Evolutionary conservation across 2,329 filamentous ascomycete genomes (phyloP), one percentile per base, ranked within the genome.

Genomic region (Monascus ruber): DNA sequence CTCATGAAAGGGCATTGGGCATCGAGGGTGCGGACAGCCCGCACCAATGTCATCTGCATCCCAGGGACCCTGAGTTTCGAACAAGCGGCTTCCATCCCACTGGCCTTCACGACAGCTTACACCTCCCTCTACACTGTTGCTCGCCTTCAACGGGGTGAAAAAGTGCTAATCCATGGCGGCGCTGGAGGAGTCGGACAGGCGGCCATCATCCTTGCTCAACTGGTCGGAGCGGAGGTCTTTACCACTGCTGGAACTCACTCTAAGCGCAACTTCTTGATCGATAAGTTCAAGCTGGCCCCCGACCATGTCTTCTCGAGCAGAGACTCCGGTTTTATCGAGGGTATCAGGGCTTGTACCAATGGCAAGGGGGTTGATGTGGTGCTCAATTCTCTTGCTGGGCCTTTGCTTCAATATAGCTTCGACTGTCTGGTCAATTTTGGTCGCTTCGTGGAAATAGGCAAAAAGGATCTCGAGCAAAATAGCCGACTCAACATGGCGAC

Each of bases 401-500:
- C 57, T 38, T 46, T 49, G 9, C 37, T 58, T 24, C 47, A 49
- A 31, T 48, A 47, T 6, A 54, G 50, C 0, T 52, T 41, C 42
- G 33, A 39, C 5, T 47, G 43, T 27, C 38, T 52, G 5, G 43
- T 40, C 29, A 45, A 50, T 1, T 68, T 63, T 35, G 70, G 68
- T 0, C 57, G 49, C 3, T 64, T 74, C 52, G 40, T 72, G 0
- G 69, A 73, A 38, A 62, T 72, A n/a, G 66, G 66, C 6, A 58
- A 58, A 37, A 44, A 45, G 2, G 55, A 58, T 41, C 55, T 58
- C 5, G 66, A 65, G 44, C 50, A 59, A 5, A 66, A 71, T 34
- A 62, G 58, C 2, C 52, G 70, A 25, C 29, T 35, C 11, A 3
- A 31, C 11, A 31, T 36, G 40, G 10, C 40, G 29, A 31, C 29